phyloP scores from a whole-genome alignment of 148 eudicot species.

The Dianthus caryophyllus region DNA sequence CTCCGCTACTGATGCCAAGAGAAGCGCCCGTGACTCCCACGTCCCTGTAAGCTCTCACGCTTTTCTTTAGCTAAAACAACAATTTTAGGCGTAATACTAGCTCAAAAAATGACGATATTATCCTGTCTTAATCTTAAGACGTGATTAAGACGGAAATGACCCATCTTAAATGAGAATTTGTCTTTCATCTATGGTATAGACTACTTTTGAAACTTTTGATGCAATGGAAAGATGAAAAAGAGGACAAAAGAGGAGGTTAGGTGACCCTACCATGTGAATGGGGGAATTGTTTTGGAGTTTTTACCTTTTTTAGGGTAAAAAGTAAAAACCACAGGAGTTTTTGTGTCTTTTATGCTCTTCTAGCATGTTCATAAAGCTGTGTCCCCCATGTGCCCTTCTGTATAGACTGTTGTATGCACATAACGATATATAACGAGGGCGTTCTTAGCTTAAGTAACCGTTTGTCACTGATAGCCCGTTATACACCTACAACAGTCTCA shows the following conservation, averaged over 20 bases:
- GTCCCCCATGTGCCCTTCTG: background rate
- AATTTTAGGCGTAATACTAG: no score
- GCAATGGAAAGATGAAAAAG: background rate
- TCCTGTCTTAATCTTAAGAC: no score
- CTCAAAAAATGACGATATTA: no score
- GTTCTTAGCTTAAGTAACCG: no score
- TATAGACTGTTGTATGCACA: no score
- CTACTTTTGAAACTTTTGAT: slow-evolving; percentile 15
- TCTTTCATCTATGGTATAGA: no score
- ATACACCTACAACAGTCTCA: no score
- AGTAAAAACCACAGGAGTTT: background rate
- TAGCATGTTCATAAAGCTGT: slow-evolving; percentile 8
- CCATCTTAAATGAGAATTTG: no score
- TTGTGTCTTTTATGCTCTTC: slow-evolving; percentile 2
- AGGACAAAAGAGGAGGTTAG: background rate
- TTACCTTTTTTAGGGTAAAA: slow-evolving; percentile 2
- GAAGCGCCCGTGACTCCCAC: slow-evolving; percentile 83
- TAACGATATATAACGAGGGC: no score
- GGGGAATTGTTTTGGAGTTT: background rate
- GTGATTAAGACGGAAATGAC: no score
- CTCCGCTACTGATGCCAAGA: slow-evolving; percentile 93
- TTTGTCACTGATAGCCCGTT: no score
- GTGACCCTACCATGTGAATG: slow-evolving; percentile 7
- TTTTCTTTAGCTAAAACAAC: no score
- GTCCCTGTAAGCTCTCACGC: slow-evolving; percentile 60